Evolutionary conservation across 176 grass and related monocot species (phyloP), one percentile per base, ranked within the genome.

Genomic region (Chloris gayana): DNA sequence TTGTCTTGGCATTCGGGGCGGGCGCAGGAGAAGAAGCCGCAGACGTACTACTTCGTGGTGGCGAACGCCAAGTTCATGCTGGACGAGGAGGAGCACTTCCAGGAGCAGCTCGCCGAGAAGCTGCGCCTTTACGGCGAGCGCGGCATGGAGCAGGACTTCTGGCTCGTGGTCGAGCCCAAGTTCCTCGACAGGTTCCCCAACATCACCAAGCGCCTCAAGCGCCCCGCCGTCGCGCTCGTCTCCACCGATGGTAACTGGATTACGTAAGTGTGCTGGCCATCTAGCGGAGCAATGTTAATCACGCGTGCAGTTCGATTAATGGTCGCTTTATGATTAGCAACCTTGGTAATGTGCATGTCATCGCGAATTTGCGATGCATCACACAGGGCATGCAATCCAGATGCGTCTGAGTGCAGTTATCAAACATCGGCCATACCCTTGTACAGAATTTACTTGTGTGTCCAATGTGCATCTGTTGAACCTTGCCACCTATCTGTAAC

Each of bases 1-100:
- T 67, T 6, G 32, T 26, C 46, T 34, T 39, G 34, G 47, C 33
- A 33, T 29, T 69, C 21, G 12, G 9, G 12, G 9, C 5, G 9
- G 12, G 9, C 5, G 30, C 79, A 78, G 75, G 71, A 91, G 90
- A 86, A 81, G 80, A 88, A 91, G 60, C 70, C 87, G 41, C 88
- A 60, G 74, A 92, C 41, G 54, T 98, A 94, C 81, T 49, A 93
- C 88, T 99, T 99, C 82, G 10, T 93, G 54, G 96, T 95, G 78
- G 96, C 96, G 19, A 99, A 99, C 76, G 93, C 90, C 13, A 99
- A 95, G 67, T 99, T 99, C 85, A 95, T 96, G 97, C 84, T 99
- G 58, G 97, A 99, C 68, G 97, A 96, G 47, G 93, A 99, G 87
- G 96, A 96, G 72, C 97, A 99, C 71, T 99, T 99, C 90, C 87